Percentiles rank a stretch among this genome's conserved stretches.
Evolutionary conservation across 2,329 filamentous ascomycete species (phyloP).

Genomic region (Biscogniauxia mediterranea): DNA sequence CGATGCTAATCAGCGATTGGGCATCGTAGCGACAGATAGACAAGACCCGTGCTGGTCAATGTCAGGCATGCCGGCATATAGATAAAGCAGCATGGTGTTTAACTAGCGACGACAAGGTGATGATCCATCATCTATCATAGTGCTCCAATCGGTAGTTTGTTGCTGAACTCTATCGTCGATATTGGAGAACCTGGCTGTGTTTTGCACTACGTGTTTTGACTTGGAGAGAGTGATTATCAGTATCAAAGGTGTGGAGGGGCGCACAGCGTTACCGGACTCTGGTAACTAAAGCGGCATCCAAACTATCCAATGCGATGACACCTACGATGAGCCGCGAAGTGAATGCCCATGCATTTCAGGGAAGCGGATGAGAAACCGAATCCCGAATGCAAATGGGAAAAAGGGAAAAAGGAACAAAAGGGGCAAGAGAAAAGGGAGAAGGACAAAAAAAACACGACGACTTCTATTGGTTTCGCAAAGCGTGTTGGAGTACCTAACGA

Average conservation of each 20-base stretch:
- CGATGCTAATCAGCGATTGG: slow-evolving; percentile 17
- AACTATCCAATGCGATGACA: slow-evolving; percentile 21
- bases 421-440: too few species aligned
- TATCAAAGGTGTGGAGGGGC: slow-evolving; percentile 30
- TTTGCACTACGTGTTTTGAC: slow-evolving; percentile 12
- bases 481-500: not conserved
- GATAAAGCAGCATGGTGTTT: slow-evolving; percentile 24
- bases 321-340: slow-evolving; percentile 20
- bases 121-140: slow-evolving; percentile 14
- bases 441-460: not conserved
- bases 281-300: slow-evolving; percentile 29
- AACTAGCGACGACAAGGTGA: slow-evolving; percentile 12
- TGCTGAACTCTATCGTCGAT: slow-evolving; percentile 17
- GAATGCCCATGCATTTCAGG: slow-evolving; percentile 8
- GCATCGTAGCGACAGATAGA: slow-evolving; percentile 19
- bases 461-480: not conserved
- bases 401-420: not conserved
- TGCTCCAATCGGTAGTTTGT: slow-evolving; percentile 17
- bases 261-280: slow-evolving; percentile 27
- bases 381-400: slow-evolving; percentile 9
- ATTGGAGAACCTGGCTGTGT: slow-evolving; percentile 10
- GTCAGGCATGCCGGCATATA: slow-evolving; percentile 15
- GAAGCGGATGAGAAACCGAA: slow-evolving; percentile 20
- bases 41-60: slow-evolving; percentile 14
- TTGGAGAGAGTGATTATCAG: slow-evolving; percentile 17